Evolutionary conservation across 1,284 basidiomycete species (phyloP).

Genomic region (Cystobasidium pallidum): DNA sequence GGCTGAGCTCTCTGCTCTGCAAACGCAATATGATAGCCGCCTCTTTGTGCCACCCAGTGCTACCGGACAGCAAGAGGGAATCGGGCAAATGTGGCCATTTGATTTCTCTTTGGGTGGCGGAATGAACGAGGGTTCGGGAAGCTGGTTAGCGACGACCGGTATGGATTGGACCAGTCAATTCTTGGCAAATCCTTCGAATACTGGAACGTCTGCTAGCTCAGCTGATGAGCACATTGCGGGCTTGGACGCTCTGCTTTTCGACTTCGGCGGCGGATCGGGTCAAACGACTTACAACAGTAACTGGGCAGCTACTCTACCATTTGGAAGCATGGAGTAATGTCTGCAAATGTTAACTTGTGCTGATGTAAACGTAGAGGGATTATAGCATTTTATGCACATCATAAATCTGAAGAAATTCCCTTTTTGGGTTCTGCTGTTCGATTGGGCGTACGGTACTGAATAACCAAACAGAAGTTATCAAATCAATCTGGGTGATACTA

Average conservation of each 20-base stretch:
- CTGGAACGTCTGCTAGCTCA: conserved; percentile 7
- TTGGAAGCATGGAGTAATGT: conserved; percentile 10
- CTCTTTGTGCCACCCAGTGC: not conserved
- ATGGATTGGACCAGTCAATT: conserved; percentile 7
- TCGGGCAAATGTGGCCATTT: conserved; percentile 15
- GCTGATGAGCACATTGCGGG: conserved; percentile 7
- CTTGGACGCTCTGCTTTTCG: conserved; percentile 3
- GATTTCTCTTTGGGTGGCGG: conserved; percentile 9
- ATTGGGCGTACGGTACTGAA: no score
- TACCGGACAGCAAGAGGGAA: not conserved
- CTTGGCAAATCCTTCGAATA: not conserved
- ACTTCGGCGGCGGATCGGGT: conserved; percentile 4
- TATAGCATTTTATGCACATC: no score
- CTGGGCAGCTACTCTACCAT: conserved; percentile 13
- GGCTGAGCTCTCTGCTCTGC: not conserved
- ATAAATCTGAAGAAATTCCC: no score
- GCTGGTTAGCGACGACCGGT: not conserved
- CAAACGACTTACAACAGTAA: conserved; percentile 7
- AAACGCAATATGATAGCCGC: not conserved
- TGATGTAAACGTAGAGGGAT: no score
- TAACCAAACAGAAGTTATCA: no score
- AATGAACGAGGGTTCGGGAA: conserved; percentile 6
- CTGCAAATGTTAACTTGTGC: no score
- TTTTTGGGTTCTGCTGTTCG: no score
- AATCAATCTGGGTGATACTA: no score